Conservation (phyloP, 208 protist species). For the Trypanosoma theileri region DNA sequence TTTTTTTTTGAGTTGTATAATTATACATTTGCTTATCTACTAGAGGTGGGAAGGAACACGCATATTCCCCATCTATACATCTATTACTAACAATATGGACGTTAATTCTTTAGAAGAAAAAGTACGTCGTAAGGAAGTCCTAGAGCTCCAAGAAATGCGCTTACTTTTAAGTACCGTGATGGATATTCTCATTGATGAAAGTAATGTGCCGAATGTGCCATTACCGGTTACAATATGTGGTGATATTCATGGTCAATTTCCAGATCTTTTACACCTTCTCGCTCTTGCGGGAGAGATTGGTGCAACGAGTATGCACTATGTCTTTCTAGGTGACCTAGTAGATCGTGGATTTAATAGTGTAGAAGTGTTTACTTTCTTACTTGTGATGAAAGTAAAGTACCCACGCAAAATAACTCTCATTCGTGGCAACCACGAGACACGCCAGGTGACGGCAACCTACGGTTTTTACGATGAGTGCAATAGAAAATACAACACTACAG, state of each 20-base stretch:
- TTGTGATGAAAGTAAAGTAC: conserved; percentile 92
- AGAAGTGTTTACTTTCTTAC: conserved; percentile 92
- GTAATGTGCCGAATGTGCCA: conserved; percentile 94
- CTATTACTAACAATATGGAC: conserved; percentile 40
- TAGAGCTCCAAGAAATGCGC: conserved; percentile 73
- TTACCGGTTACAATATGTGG: conserved; percentile 98
- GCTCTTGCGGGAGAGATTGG: conserved; percentile 89
- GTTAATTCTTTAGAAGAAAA: conserved; percentile 68
- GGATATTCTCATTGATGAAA: conserved; percentile 83
- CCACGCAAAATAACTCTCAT: conserved; percentile 84
- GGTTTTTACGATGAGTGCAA: conserved; percentile 93
- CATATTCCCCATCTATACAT: too few species aligned
- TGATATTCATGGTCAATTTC: conserved; percentile 99
- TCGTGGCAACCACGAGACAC: conserved; percentile 92
- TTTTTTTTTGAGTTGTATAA: too few species aligned
- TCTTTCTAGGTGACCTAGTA: conserved; percentile 96
- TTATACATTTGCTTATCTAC: neutral
- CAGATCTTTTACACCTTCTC: conserved; percentile 96
- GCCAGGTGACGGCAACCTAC: conserved; percentile 85
- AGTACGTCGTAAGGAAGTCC: conserved; percentile 49
- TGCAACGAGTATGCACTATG: conserved; percentile 70
- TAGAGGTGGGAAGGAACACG: neutral
- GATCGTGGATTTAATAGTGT: conserved; percentile 95
- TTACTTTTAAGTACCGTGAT: conserved; percentile 58
- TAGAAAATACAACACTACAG: conserved; percentile 83